phyloP scores from a whole-genome alignment of 805 yeast species.

The Metschnikowia gelsemii region DNA sequence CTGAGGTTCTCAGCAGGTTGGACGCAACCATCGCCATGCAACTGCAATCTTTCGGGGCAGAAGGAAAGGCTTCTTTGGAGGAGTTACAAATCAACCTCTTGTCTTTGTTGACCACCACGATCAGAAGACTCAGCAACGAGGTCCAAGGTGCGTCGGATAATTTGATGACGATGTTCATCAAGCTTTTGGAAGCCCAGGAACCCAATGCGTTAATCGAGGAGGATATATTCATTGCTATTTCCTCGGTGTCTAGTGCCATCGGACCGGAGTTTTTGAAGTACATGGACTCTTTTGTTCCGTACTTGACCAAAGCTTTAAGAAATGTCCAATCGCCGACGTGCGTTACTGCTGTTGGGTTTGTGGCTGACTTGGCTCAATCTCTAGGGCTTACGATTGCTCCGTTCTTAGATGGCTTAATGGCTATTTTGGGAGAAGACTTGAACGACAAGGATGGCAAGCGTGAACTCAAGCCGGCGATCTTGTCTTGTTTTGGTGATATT shows the following conservation, averaged over 20 bases:
- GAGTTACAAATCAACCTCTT: conserved; percentile 84
- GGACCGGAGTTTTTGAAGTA: conserved; percentile 71
- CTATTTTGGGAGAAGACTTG: conserved; percentile 71
- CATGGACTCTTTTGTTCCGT: conserved; percentile 82
- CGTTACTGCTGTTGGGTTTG: conserved; percentile 88
- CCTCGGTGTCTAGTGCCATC: conserved; percentile 82
- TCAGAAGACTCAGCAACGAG: conserved; percentile 72
- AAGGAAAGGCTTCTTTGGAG: conserved; percentile 74
- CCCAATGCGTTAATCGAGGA: conserved; percentile 85
- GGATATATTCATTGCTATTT: conserved; percentile 87
- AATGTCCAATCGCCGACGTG: conserved; percentile 84
- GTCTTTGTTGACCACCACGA: conserved; percentile 76
- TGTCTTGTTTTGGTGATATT: conserved; percentile 94
- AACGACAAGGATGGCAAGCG: conserved; percentile 66
- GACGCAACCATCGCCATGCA: conserved; percentile 62
- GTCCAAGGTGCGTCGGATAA: conserved; percentile 72
- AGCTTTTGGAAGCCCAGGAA: conserved; percentile 56
- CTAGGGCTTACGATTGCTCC: conserved; percentile 71
- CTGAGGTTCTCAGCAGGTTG: conserved; percentile 69
- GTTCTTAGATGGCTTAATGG: conserved; percentile 80
- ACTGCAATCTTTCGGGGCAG: conserved; percentile 58
- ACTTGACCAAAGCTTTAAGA: conserved; percentile 70
- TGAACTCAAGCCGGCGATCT: conserved; percentile 81
- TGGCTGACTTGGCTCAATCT: conserved; percentile 91
- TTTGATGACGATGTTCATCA: conserved; percentile 80